phyloP scores from a whole-genome alignment of 148 eudicot species.

The Rhododendron mucronatum region DNA sequence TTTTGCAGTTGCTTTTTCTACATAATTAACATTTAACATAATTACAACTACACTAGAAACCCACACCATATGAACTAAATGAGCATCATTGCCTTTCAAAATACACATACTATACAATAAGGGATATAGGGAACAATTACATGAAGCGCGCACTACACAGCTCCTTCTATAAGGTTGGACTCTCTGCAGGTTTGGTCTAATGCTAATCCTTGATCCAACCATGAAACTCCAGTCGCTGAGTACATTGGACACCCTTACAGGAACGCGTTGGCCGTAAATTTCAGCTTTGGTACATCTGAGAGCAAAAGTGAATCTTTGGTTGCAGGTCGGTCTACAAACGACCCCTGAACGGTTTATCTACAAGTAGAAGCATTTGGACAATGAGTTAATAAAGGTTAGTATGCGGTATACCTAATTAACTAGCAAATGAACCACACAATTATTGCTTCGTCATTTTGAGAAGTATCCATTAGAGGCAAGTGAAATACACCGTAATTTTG shows the following conservation, averaged over 20 bases:
- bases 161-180: constrained; percentile 22
- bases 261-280: constrained; percentile 22
- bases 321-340: constrained; percentile 20
- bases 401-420: neutral
- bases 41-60: neutral
- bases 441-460: neutral
- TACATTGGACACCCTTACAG: constrained; percentile 22
- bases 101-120: neutral
- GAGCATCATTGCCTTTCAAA: neutral
- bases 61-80: neutral
- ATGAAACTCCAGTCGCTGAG: constrained; percentile 35
- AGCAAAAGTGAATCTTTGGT: constrained; percentile 24
- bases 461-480: neutral
- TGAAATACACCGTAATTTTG: neutral
- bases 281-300: constrained; percentile 22
- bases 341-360: constrained; percentile 32
- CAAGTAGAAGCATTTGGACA: constrained; percentile 14
- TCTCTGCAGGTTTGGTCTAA: constrained; percentile 25
- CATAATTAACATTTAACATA: no score
- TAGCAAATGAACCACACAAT: neutral
- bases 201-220: constrained; percentile 35
- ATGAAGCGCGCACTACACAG: constrained; percentile 43
- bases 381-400: neutral
- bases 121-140: constrained; percentile 34
- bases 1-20: neutral